phyloP scores from a whole-genome alignment of 495 filamentous ascomycete genomes.

The Pyrenopolyporus hunteri region DNA sequence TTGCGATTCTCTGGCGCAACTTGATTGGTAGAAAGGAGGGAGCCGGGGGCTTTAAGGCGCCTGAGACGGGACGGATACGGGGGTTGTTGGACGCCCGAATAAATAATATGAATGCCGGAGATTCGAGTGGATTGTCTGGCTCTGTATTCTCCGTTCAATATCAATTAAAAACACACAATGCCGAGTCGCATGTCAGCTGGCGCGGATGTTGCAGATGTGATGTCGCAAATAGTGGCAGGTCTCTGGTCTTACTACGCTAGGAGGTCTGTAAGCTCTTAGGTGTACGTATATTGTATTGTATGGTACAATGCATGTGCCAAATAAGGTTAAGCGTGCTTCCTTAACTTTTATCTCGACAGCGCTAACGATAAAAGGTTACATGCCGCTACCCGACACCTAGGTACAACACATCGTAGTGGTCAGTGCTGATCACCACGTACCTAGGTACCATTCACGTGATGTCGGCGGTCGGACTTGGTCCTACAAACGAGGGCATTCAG shows the following conservation, averaged over 20 bases:
- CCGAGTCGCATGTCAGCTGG: too few species aligned
- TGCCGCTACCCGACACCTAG: slow-evolving; percentile 19
- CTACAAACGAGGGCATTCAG: slow-evolving; percentile 7
- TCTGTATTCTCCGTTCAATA: too few species aligned
- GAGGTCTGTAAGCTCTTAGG: not conserved
- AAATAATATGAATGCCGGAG: not conserved
- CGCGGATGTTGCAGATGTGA: not conserved
- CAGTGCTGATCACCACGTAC: not conserved
- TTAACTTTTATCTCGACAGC: slow-evolving; percentile 2
- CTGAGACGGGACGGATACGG: not conserved
- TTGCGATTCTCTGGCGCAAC: slow-evolving; percentile 21
- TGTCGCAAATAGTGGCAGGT: slow-evolving; percentile 7
- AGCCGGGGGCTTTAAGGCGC: not conserved
- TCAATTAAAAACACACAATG: too few species aligned
- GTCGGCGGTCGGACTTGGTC: not conserved
- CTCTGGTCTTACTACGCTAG: not conserved
- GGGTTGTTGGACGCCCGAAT: not conserved
- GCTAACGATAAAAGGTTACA: slow-evolving; percentile 28
- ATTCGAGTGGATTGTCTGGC: not conserved
- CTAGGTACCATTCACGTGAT: slow-evolving; percentile 30
- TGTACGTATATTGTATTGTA: not conserved
- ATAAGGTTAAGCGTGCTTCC: not conserved
- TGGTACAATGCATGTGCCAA: slow-evolving; percentile 11
- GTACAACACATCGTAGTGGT: not conserved
- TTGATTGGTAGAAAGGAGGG: slow-evolving; percentile 2